phyloP scores from a whole-genome alignment of 495 filamentous ascomycete genomes.

The Barbatosphaeria neglecta region DNA sequence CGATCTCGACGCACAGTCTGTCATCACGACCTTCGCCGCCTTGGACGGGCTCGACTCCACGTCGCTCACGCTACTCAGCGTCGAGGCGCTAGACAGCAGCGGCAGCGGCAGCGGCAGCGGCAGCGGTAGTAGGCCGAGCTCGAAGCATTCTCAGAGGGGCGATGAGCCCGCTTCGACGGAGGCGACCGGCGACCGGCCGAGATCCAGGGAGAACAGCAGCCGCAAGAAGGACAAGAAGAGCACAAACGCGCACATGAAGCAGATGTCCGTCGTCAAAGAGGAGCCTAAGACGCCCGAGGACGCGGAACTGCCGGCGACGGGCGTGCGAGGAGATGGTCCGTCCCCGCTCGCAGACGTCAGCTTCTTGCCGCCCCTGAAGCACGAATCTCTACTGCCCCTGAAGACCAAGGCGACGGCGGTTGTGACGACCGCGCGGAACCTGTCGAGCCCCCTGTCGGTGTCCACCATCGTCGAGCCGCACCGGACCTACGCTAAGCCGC shows the following conservation, averaged over 20 bases:
- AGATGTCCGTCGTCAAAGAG: not conserved
- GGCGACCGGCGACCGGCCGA: not conserved
- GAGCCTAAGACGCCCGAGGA: not conserved
- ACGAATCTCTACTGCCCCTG: constrained; percentile 17
- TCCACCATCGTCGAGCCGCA: not conserved
- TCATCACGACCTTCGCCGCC: constrained; percentile 8
- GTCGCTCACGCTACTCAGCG: not conserved
- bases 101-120: too few species aligned
- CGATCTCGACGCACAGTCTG: constrained; percentile 22
- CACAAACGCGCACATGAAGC: not conserved
- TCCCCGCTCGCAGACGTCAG: constrained; percentile 4
- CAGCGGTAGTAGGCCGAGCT: not conserved
- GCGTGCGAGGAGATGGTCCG: constrained; percentile 1
- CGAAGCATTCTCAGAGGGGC: not conserved
- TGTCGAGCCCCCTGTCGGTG: not conserved
- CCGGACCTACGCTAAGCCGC: constrained; percentile 3
- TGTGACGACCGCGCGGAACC: too few species aligned
- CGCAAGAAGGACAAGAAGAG: not conserved
- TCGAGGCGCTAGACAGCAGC: too few species aligned
- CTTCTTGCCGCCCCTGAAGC: constrained; percentile 17
- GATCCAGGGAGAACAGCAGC: not conserved
- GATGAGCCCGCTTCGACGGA: not conserved
- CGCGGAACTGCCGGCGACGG: not conserved
- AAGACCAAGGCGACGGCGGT: constrained; percentile 9
- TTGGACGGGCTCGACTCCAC: constrained; percentile 7